phyloP scores from a whole-genome alignment of 148 eudicot species.

The Rheum nobile region DNA sequence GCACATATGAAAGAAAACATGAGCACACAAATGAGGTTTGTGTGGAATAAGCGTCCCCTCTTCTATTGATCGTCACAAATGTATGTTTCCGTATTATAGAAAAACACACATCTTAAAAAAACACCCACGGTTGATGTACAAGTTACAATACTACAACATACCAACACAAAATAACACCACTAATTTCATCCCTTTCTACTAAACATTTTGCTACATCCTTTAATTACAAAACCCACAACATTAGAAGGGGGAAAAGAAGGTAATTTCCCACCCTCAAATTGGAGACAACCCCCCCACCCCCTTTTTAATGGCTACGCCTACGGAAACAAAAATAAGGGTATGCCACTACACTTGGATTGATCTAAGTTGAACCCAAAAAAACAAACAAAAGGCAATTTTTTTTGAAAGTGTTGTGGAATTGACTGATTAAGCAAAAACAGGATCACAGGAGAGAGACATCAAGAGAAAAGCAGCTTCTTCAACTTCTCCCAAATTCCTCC shows the following conservation, averaged over 20 bases:
- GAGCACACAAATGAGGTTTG: too few relatives aligned
- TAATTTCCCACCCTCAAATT: neutral
- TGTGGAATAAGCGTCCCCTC: too few relatives aligned
- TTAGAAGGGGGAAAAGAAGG: neutral
- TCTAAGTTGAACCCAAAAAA: neutral
- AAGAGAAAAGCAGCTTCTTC: constrained; percentile 12
- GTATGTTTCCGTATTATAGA: too few relatives aligned
- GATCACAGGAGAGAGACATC: constrained; percentile 11
- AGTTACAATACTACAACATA: neutral
- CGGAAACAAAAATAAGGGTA: neutral
- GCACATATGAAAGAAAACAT: neutral
- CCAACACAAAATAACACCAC: too few relatives aligned
- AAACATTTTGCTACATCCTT: neutral
- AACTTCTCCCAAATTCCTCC: constrained; percentile 11
- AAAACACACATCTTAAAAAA: neutral
- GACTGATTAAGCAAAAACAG: constrained; percentile 10
- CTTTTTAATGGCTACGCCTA: neutral
- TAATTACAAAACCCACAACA: neutral
- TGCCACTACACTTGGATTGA: neutral
- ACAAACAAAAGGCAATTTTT: too few relatives aligned
- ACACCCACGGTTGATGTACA: neutral
- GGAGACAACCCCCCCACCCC: neutral
- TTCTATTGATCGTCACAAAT: too few relatives aligned
- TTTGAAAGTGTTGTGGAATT: neutral
- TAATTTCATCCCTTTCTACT: neutral